A percentile compares a stretch with the other conserved stretches of the same genome.
phyloP scores from a whole-genome alignment of 352 stramenopile species.

The Globisporangium megalacanthum region DNA sequence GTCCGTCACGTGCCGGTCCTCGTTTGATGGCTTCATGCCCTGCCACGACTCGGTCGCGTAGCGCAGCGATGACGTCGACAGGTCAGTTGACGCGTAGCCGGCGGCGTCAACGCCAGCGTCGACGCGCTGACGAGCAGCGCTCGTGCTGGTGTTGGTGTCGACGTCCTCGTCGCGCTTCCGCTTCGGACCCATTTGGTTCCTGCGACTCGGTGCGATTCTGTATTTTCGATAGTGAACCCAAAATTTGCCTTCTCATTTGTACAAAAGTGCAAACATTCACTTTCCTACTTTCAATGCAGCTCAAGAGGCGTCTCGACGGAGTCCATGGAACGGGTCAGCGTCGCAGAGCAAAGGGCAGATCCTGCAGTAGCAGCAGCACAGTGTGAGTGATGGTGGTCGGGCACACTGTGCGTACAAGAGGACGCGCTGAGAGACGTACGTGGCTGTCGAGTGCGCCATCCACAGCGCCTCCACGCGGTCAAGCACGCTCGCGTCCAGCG shows the following conservation, averaged over 20 bases:
- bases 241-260: too few relatives aligned
- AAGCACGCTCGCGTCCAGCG: slow-evolving; percentile 54
- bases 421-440: slow-evolving; percentile 25
- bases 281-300: neutral
- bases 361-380: slow-evolving; percentile 19
- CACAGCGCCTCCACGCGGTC: slow-evolving; percentile 70
- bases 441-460: slow-evolving; percentile 34
- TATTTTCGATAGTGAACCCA: neutral
- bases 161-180: slow-evolving; percentile 23
- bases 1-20: slow-evolving; percentile 40
- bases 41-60: slow-evolving; percentile 53
- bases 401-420: neutral
- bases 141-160: neutral
- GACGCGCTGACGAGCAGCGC: neutral
- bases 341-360: slow-evolving; percentile 71
- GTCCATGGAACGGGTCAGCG: slow-evolving; percentile 12
- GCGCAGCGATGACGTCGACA: slow-evolving; percentile 12
- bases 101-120: neutral
- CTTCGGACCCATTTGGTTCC: slow-evolving; percentile 14
- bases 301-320: neutral
- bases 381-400: neutral
- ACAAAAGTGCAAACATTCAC: neutral
- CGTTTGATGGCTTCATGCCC: slow-evolving; percentile 47
- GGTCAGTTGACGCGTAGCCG: neutral
- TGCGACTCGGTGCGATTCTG: neutral